Evolutionary conservation across 2,329 filamentous ascomycete genomes (phyloP), one percentile per base, ranked within the genome.

Genomic region (Hypomyces rosellus): DNA sequence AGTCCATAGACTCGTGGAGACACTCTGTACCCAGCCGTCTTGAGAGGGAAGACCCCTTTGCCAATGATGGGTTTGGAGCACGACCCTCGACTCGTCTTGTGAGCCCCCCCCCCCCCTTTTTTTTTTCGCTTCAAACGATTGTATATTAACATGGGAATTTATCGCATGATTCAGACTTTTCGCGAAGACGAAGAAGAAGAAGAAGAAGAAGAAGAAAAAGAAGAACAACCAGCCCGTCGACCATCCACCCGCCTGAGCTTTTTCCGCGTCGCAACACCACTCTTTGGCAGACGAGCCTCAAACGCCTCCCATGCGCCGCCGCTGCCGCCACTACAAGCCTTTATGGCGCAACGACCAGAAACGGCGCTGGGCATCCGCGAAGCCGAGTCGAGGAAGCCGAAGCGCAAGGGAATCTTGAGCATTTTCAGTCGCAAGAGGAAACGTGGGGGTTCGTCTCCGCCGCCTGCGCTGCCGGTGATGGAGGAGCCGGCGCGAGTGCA

Each of bases 41-140:
- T 7, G 66, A 70, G 14, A 59, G 67, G 18, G 59, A 64, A 4
- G 64, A 69, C 48, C 68, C 68, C 0, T 71, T 71, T 41, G 58
- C 55, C 11, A 61, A 62, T 8, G 66, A 70, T 44, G 63, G 61
- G 0, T 69, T 69, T 18, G 59, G 56, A 2, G 55, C 57, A 14
- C 60, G 65, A 3, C 64, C 65, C 15, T 49, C 57, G 0, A 68
- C 65, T 5, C 61, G 64, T 36, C 54, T 66, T 11, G 66, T 66
- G 25, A 36, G 55, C 51, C 15, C 6, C 6, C 22, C 20, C 15
- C 16, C 16, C 14, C 8, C 20, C 9, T 5, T 45, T 18, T 15
- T n/a, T 7, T 22, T 42, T 22, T 13, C 3, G 37, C 4, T 8
- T 34, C n/a, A 9, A 42, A 42, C 3, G 40, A 13, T 16, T 33